Evolutionary conservation across 768 basidiomycete species (phyloP), one percentile per base, ranked within the genome.

Genomic region (Suillus occidentalis): DNA sequence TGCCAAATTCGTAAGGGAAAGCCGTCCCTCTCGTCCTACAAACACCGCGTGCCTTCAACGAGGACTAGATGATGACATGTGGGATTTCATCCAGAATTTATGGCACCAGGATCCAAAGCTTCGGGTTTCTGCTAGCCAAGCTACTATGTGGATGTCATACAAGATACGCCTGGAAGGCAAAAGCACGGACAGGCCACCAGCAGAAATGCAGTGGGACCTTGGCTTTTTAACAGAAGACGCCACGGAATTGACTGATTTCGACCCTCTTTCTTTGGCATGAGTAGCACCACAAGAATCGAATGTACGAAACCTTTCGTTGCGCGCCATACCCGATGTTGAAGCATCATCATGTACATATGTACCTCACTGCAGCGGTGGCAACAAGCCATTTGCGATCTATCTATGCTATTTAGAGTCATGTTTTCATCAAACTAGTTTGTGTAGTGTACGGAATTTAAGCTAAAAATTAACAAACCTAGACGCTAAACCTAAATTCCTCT

Each of bases 21-120:
- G 59, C 20, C 53, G 68, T 5, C 71, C 70, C 4, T 68, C 45
- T 1, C 73, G 70, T 2, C 77, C 74, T 12, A 64, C 65, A 9
- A 66, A 66, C 1, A 14, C 39, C 28, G 55, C 60, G 9, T 56
- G 40, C 43, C 57, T 28, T 22, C 50, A 40, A 34, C 66, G 72
- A 8, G 77, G 76, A 42, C 16, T 77, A 47, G 73, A 77, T 59
- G 70, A 74, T 53, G 67, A 71, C 37, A 67, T 76, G 63, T 79
- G 78, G 78, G 28, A 40, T 63, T 67, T 78, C 18, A 69, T 76
- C 31, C 63, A 69, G 58, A 64, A 58, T 20, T 71, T 78, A 1
- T 78, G 77, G 77, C 55, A 63, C 8, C 64, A 67, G 8, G 64
- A 68, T 20, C 76, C 78, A 4, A 66, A 71, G 6, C 63, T 66